phyloP scores from a whole-genome alignment of 495 filamentous ascomycete genomes.

The Amniculicola lignicola region DNA sequence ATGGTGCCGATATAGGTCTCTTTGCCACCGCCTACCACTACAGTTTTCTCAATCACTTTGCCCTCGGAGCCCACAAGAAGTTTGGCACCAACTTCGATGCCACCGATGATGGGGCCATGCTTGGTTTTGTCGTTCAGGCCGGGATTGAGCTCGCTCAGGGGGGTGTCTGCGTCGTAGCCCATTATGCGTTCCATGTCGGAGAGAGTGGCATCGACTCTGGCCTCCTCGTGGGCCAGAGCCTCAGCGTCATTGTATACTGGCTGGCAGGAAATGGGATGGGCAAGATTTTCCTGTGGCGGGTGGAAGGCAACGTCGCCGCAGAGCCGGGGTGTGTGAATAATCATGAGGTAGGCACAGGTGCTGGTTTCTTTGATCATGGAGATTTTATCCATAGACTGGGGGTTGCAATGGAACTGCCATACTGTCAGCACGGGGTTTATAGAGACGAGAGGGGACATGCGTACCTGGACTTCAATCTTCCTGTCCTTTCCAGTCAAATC shows the following conservation, averaged over 20 bases:
- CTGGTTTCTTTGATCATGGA: slow-evolving; percentile 93
- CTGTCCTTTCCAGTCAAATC: slow-evolving; percentile 84
- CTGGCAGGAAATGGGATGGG: slow-evolving; percentile 74
- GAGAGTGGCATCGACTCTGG: slow-evolving; percentile 11
- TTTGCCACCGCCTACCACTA: slow-evolving; percentile 56
- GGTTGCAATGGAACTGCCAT: slow-evolving; percentile 81
- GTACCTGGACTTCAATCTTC: slow-evolving; percentile 74
- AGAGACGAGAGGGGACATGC: not conserved
- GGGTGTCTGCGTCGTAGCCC: slow-evolving; percentile 22
- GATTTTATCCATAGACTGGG: slow-evolving; percentile 76
- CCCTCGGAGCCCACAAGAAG: slow-evolving; percentile 56
- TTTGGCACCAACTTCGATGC: slow-evolving; percentile 58
- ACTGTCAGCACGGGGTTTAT: slow-evolving; percentile 4
- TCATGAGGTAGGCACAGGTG: slow-evolving; percentile 93
- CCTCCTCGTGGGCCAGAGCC: slow-evolving; percentile 47
- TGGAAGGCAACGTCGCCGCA: slow-evolving; percentile 92
- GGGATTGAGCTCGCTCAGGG: slow-evolving; percentile 9
- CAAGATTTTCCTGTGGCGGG: slow-evolving; percentile 75
- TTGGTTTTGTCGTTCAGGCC: slow-evolving; percentile 22
- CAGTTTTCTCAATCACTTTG: slow-evolving; percentile 54
- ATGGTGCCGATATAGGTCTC: slow-evolving; percentile 45
- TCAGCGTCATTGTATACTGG: slow-evolving; percentile 62
- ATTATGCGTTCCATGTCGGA: slow-evolving; percentile 40
- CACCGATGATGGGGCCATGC: slow-evolving; percentile 51
- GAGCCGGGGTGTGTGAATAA: slow-evolving; percentile 86